Evolutionary conservation across 495 filamentous ascomycete genomes (phyloP), one percentile per base, ranked within the genome.

Genomic region (Chlorociboria aeruginascens): DNA sequence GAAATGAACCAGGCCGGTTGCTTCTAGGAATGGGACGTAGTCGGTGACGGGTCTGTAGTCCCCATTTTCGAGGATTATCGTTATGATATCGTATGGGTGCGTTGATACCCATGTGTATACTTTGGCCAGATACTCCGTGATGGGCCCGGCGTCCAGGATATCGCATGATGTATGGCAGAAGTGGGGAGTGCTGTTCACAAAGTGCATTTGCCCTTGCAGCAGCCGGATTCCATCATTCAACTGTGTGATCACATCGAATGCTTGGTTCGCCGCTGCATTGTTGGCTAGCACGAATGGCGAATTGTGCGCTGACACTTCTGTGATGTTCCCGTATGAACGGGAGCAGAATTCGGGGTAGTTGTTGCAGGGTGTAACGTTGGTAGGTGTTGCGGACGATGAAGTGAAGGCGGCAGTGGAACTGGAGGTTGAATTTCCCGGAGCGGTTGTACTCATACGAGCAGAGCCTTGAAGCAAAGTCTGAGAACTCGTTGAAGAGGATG

Each of bases 161-260:
- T 88, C 76, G 68, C 89, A 97, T 46, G 69, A 78, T n/a, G 85
- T 85, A 61, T 93, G 85, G 63, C 72, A 77, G 49, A 77, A 77
- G 61, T 94, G 88, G 3, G 79, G 52, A 1, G 45, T 51, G 17
- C 41, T 35, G 37, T 55, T 55, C 3, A 52, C 39, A 28, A 52
- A 54, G 32, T 61, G 58, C 31, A 56, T 80, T 66, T 97, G 86
- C 25, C 80, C 87, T 71, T 95, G 87, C n/a, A 97, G 76, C 73
- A 94, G 88, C 40, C 90, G 83, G 52, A 95, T 70, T 12, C 90
- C 90, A 56, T 97, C 90, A 59, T 95, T 77, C 29, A 97, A 67
- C 66, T 97, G 90, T 37, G 74, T 63, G 6, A 69, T 72, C 40
- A 95, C 87, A 43, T 63, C 58, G 33, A 85, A 66, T 3, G 70